A percentile compares a stretch with the other conserved stretches of the same genome.
Conservation (phyloP, 202 grass and related monocot genomes). For the Zoysia matrella region DNA sequence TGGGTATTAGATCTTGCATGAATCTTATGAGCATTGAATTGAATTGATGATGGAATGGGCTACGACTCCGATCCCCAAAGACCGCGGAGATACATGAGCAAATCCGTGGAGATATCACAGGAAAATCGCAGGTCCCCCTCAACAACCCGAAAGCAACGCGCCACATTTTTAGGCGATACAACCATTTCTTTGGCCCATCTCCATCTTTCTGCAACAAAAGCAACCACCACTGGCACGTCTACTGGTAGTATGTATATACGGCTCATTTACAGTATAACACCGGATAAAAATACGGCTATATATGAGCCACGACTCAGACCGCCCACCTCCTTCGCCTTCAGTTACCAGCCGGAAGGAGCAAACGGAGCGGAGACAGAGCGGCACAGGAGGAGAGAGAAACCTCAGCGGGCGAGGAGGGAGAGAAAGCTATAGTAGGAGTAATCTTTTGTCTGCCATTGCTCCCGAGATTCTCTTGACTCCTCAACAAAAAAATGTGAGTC, state of each 20-base stretch:
- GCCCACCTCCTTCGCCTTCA: slow-evolving; percentile 15
- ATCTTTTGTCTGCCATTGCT: slow-evolving; percentile 21
- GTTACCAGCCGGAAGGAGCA: slow-evolving; percentile 35
- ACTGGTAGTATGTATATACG: not conserved
- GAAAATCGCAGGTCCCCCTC: slow-evolving; percentile 33
- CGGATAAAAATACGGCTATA: slow-evolving; percentile 47
- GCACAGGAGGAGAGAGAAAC: slow-evolving; percentile 21
- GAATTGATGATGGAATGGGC: not conserved
- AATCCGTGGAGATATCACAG: slow-evolving; percentile 27
- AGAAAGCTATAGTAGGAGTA: slow-evolving; percentile 19
- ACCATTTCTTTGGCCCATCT: slow-evolving; percentile 6
- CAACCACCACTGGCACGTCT: not conserved
- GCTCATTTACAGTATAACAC: not conserved
- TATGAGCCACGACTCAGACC: slow-evolving; percentile 1
- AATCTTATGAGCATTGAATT: slow-evolving; percentile 37
- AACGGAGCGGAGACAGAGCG: slow-evolving; percentile 30
- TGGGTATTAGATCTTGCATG: slow-evolving; percentile 26
- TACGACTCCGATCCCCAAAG: slow-evolving; percentile 16
- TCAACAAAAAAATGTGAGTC: slow-evolving; percentile 41
- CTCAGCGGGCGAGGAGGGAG: not conserved
- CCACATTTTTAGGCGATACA: slow-evolving; percentile 29
- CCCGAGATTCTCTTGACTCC: slow-evolving; percentile 37
- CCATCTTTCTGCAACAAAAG: slow-evolving; percentile 6
- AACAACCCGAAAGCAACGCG: slow-evolving; percentile 44
- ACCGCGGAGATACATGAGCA: slow-evolving; percentile 16